These are phyloP conservation scores for Hypoxylon sp. DNA, from an alignment of 2,329 filamentous ascomycete genomes.

Conservation along the genomic window DNA sequence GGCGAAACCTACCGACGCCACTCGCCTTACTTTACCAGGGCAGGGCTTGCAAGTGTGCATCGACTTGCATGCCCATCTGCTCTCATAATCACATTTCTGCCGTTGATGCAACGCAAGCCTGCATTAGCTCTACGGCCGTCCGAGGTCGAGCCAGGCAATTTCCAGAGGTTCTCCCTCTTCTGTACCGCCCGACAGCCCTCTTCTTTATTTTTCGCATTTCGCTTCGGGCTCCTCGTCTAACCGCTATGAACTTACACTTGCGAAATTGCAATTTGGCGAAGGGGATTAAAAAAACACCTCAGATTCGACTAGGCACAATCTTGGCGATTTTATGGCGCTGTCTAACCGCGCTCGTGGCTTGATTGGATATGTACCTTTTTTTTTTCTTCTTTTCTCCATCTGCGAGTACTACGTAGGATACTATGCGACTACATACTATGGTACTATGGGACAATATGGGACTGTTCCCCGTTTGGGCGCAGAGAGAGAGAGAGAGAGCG, in stretches of 20 bases:
- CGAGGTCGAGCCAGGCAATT: constrained; percentile 33
- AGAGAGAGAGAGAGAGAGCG: neutral
- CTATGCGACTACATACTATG: constrained; percentile 7
- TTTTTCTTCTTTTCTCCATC: constrained; percentile 5
- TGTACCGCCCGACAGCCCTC: constrained; percentile 3
- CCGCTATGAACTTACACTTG: constrained; percentile 25
- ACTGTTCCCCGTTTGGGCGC: constrained; percentile 40
- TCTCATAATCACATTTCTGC: constrained; percentile 44
- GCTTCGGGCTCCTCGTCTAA: constrained; percentile 24
- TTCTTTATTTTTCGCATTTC: constrained; percentile 6
- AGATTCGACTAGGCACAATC: constrained; percentile 20
- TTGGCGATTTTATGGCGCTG: constrained; percentile 23
- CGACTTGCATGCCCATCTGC: constrained; percentile 41
- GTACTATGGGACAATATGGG: constrained; percentile 29
- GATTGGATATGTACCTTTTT: constrained; percentile 23
- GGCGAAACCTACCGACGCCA: constrained; percentile 48
- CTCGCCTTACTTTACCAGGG: constrained; percentile 54
- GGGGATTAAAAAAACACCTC: constrained; percentile 6
- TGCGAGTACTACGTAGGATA: constrained; percentile 18
- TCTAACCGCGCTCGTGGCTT: constrained; percentile 35
- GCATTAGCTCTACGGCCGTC: constrained; percentile 41
- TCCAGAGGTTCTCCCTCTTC: constrained; percentile 2
- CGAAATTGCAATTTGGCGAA: constrained; percentile 39
- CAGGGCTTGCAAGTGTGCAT: constrained; percentile 48
- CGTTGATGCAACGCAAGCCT: constrained; percentile 45